Evolutionary conservation across 805 yeast species (phyloP).

Genomic region (Ogataea nakhonphanomensis): DNA sequence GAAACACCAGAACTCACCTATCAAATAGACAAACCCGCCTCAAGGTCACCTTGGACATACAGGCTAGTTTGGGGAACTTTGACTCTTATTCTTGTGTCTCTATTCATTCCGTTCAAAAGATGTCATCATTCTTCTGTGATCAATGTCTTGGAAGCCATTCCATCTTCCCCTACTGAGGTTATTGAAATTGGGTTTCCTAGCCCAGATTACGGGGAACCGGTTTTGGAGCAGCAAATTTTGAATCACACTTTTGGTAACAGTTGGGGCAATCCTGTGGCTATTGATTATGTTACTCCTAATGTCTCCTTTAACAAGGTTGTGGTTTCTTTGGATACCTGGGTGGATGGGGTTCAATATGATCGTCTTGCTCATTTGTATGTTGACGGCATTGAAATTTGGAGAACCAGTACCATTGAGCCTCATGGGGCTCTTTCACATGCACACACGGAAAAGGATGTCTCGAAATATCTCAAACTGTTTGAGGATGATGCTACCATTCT

Average conservation of each 20-base stretch:
- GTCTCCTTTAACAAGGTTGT: slow-evolving; percentile 50
- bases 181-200: slow-evolving; percentile 32
- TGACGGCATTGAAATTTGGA: slow-evolving; percentile 69
- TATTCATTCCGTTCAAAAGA: no score
- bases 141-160: neutral
- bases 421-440: slow-evolving; percentile 47
- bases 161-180: slow-evolving; percentile 24
- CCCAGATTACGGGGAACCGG: slow-evolving; percentile 33
- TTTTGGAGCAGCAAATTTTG: slow-evolving; percentile 40
- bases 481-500: slow-evolving; percentile 37
- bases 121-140: neutral
- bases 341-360: slow-evolving; percentile 61
- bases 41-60: no score
- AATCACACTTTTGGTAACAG: slow-evolving; percentile 52
- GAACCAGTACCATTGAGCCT: slow-evolving; percentile 85
- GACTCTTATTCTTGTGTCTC: no score
- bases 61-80: no score
- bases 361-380: slow-evolving; percentile 62
- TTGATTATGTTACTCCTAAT: slow-evolving; percentile 43
- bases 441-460: slow-evolving; percentile 57
- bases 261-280: slow-evolving; percentile 55
- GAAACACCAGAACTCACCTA: no score
- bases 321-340: slow-evolving; percentile 48
- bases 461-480: slow-evolving; percentile 53
- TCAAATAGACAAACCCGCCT: no score